Percentiles rank a stretch among this genome's conserved stretches.
Conservation (phyloP, 1,284 basidiomycete species). For the Anthracocystis panici-leucophaei region DNA sequence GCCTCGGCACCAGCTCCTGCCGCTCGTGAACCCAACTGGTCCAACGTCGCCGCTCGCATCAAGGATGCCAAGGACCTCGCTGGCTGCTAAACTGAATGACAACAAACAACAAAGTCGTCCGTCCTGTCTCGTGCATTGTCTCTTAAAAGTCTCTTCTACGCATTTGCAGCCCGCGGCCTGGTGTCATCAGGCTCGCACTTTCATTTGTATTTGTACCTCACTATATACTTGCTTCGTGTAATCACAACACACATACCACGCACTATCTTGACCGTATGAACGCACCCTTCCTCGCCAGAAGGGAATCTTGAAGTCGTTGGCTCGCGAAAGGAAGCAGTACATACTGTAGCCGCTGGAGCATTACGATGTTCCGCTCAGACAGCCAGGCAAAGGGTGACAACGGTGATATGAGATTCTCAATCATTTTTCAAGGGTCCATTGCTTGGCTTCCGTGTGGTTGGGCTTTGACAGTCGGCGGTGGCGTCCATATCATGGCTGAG, state of each 20-base stretch:
- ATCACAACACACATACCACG: slow-evolving; percentile 10
- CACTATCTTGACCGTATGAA: neutral
- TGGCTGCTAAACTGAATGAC: slow-evolving; percentile 28
- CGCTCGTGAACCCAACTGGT: slow-evolving; percentile 45
- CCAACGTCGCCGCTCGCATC: slow-evolving; percentile 42
- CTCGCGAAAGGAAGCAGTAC: too few relatives aligned
- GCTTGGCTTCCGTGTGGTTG: slow-evolving; percentile 1
- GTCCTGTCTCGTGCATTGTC: slow-evolving; percentile 1
- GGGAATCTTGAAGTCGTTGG: neutral
- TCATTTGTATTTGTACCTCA: slow-evolving; percentile 38
- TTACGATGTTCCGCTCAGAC: too few relatives aligned
- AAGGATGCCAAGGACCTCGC: slow-evolving; percentile 49
- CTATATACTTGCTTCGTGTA: slow-evolving; percentile 8
- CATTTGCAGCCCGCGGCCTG: slow-evolving; percentile 22
- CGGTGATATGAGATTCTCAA: too few relatives aligned
- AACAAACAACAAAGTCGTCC: neutral
- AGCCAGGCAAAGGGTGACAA: too few relatives aligned
- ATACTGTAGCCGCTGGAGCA: too few relatives aligned
- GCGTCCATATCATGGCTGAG: slow-evolving; percentile 5
- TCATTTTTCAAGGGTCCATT: slow-evolving; percentile 4
- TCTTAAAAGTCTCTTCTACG: slow-evolving; percentile 1
- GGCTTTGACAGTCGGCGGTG: neutral
- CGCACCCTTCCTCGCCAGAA: neutral
- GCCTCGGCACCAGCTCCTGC: slow-evolving; percentile 31
- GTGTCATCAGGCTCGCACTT: neutral